A percentile compares a stretch with the other conserved stretches of the same genome.
Evolutionary conservation across 352 stramenopile genomes (phyloP).

Genomic region (Sclerospora graminicola): DNA sequence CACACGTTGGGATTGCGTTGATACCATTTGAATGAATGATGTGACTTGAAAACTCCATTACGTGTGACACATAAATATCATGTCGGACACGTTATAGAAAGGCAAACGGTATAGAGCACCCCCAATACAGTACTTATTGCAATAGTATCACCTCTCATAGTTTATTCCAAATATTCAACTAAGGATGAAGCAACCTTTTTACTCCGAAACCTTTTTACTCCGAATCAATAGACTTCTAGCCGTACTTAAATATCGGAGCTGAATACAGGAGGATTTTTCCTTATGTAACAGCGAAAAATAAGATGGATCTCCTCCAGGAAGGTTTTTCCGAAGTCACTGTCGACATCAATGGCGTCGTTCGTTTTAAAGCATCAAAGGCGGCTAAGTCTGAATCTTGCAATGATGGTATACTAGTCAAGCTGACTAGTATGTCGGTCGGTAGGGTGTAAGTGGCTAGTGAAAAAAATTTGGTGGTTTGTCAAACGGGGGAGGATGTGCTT

Average conservation of each 20-base stretch:
- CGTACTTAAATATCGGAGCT: constrained; percentile 47
- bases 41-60: constrained; percentile 15
- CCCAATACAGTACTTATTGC: no score
- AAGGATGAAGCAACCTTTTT: no score
- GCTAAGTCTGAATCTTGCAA: constrained; percentile 54
- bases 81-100: no score
- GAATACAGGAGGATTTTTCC: constrained; percentile 37
- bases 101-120: no score
- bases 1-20: constrained; percentile 22
- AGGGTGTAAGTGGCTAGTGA: no score
- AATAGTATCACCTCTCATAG: no score
- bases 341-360: constrained; percentile 55
- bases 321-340: constrained; percentile 46
- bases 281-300: constrained; percentile 62
- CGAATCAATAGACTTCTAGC: constrained; percentile 40
- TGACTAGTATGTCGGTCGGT: constrained; percentile 39
- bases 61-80: constrained; percentile 1
- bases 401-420: constrained; percentile 39
- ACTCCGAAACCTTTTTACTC: constrained; percentile 72
- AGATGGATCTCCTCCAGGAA: constrained; percentile 48
- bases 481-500: no score
- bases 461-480: no score
- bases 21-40: constrained; percentile 11
- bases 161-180: no score
- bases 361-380: constrained; percentile 24